Evolutionary conservation across 371 early-diverging fungal species (phyloP).

Genomic region (Batrachochytrium dendrobatidis): DNA sequence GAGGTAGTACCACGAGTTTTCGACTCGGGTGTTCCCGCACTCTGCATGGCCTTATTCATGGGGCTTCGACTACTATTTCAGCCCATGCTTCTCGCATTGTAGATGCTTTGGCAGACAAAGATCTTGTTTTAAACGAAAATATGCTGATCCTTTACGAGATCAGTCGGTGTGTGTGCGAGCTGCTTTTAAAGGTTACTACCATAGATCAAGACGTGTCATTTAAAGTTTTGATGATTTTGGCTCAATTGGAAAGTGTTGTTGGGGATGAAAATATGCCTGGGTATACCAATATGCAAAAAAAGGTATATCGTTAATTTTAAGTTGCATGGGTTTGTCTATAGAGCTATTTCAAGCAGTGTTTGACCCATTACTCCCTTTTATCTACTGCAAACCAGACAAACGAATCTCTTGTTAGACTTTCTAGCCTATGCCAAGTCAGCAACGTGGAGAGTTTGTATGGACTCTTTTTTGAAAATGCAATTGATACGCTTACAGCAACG

Average conservation of each 20-base stretch:
- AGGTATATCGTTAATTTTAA: slow-evolving; percentile 9
- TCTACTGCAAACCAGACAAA: too few relatives aligned
- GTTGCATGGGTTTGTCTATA: too few relatives aligned
- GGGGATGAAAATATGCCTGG: slow-evolving; percentile 18
- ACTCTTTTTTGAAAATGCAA: slow-evolving; percentile 13
- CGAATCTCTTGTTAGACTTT: too few relatives aligned
- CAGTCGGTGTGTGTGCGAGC: slow-evolving; percentile 18
- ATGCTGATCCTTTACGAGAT: slow-evolving; percentile 26
- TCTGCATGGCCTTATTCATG: slow-evolving; percentile 19
- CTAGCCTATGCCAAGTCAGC: too few relatives aligned
- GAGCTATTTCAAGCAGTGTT: too few relatives aligned
- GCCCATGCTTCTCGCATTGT: slow-evolving; percentile 10
- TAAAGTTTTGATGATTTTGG: slow-evolving; percentile 22
- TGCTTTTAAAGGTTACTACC: slow-evolving; percentile 16
- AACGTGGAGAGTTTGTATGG: slow-evolving; percentile 11
- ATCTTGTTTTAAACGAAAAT: slow-evolving; percentile 32
- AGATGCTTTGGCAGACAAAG: slow-evolving; percentile 21
- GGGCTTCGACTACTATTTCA: slow-evolving; percentile 11
- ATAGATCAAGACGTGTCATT: slow-evolving; percentile 11
- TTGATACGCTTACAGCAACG: slow-evolving; percentile 1
- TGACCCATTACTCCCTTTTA: too few relatives aligned
- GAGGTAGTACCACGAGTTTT: slow-evolving; percentile 21
- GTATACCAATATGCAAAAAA: neutral
- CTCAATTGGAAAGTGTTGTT: slow-evolving; percentile 21
- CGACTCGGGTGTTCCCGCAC: slow-evolving; percentile 31